Evolutionary conservation across 2,329 filamentous ascomycete species (phyloP).

Genomic region (Periconia macrospinosa): DNA sequence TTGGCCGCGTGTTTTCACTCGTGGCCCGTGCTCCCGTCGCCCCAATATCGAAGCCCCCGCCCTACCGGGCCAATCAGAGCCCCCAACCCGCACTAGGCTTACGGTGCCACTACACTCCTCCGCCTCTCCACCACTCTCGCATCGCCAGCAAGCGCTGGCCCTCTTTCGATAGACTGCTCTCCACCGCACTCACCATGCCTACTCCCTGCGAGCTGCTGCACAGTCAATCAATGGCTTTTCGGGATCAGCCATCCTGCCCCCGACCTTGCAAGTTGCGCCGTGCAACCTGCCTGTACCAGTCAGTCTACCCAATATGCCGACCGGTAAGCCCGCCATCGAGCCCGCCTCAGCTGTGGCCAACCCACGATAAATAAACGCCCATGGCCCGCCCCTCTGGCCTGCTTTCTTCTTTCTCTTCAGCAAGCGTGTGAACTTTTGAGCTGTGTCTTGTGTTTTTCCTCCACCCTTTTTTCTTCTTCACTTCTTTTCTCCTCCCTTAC

Average conservation of each 20-base stretch:
- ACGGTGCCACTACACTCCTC: too few relatives aligned
- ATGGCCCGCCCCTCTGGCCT: constrained; percentile 31
- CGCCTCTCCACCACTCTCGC: constrained; percentile 35
- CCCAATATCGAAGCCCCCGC: constrained; percentile 28
- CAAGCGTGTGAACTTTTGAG: constrained; percentile 55
- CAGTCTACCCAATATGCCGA: constrained; percentile 24
- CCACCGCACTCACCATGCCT: constrained; percentile 27
- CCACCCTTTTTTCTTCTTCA: constrained; percentile 46
- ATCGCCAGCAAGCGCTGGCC: constrained; percentile 38
- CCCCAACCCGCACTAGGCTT: constrained; percentile 15
- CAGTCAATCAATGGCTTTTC: constrained; percentile 38
- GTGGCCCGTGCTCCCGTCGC: constrained; percentile 22
- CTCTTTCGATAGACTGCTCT: constrained; percentile 39
- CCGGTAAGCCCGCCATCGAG: constrained; percentile 20
- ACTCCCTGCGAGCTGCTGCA: constrained; percentile 34
- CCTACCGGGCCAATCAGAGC: constrained; percentile 20
- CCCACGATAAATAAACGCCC: constrained; percentile 38
- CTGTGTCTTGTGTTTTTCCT: constrained; percentile 52
- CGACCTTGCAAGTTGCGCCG: constrained; percentile 22
- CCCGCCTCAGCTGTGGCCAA: constrained; percentile 13
- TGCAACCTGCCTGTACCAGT: background rate
- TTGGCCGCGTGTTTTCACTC: constrained; percentile 35
- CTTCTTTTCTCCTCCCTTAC: constrained; percentile 36
- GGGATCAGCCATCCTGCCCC: constrained; percentile 26
- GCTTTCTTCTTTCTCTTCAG: constrained; percentile 50